phyloP scores from a whole-genome alignment of 106 monocot genomes.

The Dioscorea dumetorum region DNA sequence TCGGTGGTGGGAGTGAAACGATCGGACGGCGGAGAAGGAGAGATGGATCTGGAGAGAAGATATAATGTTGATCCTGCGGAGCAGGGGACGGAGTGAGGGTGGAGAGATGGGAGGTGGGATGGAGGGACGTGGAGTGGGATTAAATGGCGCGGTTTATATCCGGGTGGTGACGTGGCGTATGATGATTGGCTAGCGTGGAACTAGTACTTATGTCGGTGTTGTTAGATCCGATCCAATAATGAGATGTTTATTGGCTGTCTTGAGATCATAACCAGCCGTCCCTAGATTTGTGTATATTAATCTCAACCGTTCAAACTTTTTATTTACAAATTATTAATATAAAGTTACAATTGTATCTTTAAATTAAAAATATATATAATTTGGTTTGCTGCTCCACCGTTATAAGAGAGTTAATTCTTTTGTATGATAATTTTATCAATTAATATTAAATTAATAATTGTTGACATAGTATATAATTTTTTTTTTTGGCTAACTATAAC shows the following conservation, averaged over 20 bases:
- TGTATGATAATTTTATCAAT: background rate
- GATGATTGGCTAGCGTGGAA: background rate
- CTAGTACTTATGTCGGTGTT: conserved; percentile 4
- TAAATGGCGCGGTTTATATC: conserved; percentile 5
- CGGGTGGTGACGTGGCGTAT: background rate
- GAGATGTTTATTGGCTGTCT: background rate
- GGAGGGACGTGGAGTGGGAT: background rate
- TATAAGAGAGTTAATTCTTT: too few relatives aligned
- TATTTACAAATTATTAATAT: too few relatives aligned
- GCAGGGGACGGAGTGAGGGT: background rate
- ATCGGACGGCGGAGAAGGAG: background rate
- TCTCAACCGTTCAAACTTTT: background rate
- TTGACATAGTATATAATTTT: background rate
- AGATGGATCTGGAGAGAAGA: background rate
- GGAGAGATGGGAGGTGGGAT: background rate
- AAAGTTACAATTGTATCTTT: too few relatives aligned
- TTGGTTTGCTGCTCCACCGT: too few relatives aligned
- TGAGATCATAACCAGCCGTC: background rate
- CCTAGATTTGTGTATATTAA: background rate
- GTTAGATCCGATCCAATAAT: background rate
- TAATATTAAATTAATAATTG: background rate
- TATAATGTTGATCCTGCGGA: background rate
- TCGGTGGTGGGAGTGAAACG: background rate
- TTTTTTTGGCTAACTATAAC: too few relatives aligned
- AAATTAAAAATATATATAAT: too few relatives aligned